Conservation (phyloP, 306 rosid genomes). For the Abrus pulchellus region DNA sequence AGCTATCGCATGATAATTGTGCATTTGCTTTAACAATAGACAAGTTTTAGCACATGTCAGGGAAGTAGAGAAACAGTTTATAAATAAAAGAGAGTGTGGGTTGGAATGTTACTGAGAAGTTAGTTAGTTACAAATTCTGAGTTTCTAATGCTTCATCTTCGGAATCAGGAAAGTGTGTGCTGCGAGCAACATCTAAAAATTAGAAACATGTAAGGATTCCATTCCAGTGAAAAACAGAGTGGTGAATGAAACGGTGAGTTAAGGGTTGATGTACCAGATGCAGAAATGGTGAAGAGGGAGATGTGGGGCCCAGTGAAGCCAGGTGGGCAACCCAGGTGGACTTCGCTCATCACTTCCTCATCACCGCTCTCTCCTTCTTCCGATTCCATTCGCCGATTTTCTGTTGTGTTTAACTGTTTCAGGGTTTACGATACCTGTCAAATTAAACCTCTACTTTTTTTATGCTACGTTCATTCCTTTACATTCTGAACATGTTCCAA, state of each 20-base stretch:
- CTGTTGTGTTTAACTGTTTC: no score
- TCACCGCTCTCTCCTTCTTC: constrained; percentile 45
- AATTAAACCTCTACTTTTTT: background rate
- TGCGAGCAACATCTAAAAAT: constrained; percentile 50
- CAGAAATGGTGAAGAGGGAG: constrained; percentile 70
- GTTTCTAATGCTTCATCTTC: constrained; percentile 44
- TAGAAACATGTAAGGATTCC: constrained; percentile 27
- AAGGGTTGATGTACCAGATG: constrained; percentile 29
- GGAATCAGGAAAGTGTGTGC: constrained; percentile 38
- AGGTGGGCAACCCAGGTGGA: constrained; percentile 89
- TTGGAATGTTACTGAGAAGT: background rate
- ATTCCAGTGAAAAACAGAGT: background rate
- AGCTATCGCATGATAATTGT: constrained; percentile 46
- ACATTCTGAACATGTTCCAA: no score
- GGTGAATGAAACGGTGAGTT: no score
- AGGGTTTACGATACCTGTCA: background rate
- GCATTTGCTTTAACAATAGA: constrained; percentile 43
- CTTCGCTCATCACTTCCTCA: constrained; percentile 88
- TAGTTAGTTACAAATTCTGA: constrained; percentile 56
- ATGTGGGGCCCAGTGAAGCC: constrained; percentile 65
- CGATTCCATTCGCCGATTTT: background rate
- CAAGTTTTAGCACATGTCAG: background rate
- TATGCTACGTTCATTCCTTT: no score
- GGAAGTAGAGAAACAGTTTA: background rate
- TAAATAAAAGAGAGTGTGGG: no score